Evolutionary conservation across 2,329 filamentous ascomycete species (phyloP), one percentile per base, ranked within the genome.

Genomic region (Fusarium sublunatum): DNA sequence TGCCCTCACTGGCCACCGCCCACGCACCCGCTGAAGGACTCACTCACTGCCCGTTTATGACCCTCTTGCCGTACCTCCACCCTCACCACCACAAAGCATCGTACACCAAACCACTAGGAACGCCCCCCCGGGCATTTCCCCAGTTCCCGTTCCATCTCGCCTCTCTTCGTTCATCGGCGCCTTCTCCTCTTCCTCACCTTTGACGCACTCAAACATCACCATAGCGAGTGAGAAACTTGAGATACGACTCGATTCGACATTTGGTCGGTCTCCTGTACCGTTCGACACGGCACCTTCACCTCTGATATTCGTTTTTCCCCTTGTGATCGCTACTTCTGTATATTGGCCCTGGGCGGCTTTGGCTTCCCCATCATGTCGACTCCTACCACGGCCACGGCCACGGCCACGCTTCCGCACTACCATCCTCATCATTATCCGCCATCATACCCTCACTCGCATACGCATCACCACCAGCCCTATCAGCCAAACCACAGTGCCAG

Each of bases 321-420:
- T 55, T 51, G 61, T 49, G 57, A 60, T 55, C 49, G 25, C 50
- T 57, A 56, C 49, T 55, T 36, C 55, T 62, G 36, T 40, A 50
- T 59, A 38, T 50, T 45, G 53, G 65, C 62, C 67, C 64, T 65
- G 65, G 64, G 57, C 58, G 68, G 68, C 65, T 70, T 49, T 70
- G 63, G 51, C 59, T 64, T 65, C 53, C 56, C 47, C 66, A 66
- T 68, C 72, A 93, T 94, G 91, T 93, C 91, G 82, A 93, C 91
- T 70, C 91, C 91, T 69, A 92, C 90, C 62, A 90, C 88, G 73
- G 89, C 88, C 72, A 90, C 88, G 73, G 89, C 88, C 72, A 90
- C 89, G 76, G 88, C 88, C 73, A 90, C 88, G 68, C 82, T 91
- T 73, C 88, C 88, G 74, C 86, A 85, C 72, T 88, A 89, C 77